Evolutionary conservation across 495 filamentous ascomycete genomes (phyloP).

Genomic region (Podospora comata): DNA sequence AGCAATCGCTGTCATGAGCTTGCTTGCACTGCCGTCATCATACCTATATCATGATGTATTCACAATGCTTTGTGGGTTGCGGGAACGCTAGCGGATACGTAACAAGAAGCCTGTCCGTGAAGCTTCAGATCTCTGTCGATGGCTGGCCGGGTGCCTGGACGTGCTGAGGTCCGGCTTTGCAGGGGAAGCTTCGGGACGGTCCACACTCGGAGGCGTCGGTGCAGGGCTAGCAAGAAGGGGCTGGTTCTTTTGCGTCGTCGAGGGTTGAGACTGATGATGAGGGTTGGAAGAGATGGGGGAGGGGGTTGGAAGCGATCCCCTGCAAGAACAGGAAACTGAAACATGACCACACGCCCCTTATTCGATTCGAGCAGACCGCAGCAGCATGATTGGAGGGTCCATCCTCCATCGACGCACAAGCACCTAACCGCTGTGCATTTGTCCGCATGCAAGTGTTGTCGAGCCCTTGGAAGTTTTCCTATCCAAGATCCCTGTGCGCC

Average conservation of each 20-base stretch:
- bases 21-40: not conserved
- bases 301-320: not conserved
- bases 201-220: slow-evolving; percentile 10
- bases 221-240: not conserved
- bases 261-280: not conserved
- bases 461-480: slow-evolving; percentile 16
- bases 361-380: slow-evolving; percentile 3
- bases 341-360: slow-evolving; percentile 12
- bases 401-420: slow-evolving; percentile 33
- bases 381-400: slow-evolving; percentile 29
- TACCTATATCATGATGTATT: slow-evolving; percentile 6
- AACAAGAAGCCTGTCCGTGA: slow-evolving; percentile 6
- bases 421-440: slow-evolving; percentile 44
- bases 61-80: slow-evolving; percentile 14
- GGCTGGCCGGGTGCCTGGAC: not conserved
- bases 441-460: slow-evolving; percentile 37
- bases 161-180: not conserved
- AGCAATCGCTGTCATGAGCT: not conserved
- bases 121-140: not conserved
- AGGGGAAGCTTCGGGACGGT: not conserved
- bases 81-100: slow-evolving; percentile 17
- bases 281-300: not conserved
- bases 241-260: not conserved
- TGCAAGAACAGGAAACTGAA: slow-evolving; percentile 6
- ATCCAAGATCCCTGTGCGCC: slow-evolving; percentile 33